Base-by-base conservation (phyloP, 768 basidiomycete species). In the Leucosporidium yakuticum region DNA sequence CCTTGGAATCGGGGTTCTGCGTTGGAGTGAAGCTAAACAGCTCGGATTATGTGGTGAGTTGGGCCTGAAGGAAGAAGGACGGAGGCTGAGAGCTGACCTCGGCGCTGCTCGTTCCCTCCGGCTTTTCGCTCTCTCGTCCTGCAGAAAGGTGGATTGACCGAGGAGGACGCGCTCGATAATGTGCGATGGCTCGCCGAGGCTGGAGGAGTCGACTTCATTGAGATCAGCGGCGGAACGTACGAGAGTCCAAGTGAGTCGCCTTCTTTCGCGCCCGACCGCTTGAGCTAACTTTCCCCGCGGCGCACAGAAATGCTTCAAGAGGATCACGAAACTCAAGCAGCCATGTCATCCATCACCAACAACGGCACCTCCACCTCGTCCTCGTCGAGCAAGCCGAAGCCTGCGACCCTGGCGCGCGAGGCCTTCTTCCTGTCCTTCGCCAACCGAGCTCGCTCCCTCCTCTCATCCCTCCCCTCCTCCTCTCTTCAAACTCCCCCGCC, bases 141-240 rank as follows among this genome's bases (percentile, higher is more conserved):
- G 34, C 60, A 75, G 74, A 59, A 64, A 60, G 74, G 74, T 7
- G 74, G 74, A 0, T n/a, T 75, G 39, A 75, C 74, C 0, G 74
- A 76, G 44, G 75, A 76, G 36, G 79, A 83, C 31, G 87, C 87
- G 1, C 77, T 91, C 4, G 77, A 81, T 27, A 86, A 92, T 74
- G 80, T 91, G 19, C 77, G 79, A 23, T 76, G 81, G 49, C 84
- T 92, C 34, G 84, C 87, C 0, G 76, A 77, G 49, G 90, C 89
- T 86, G 82, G 82, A 1, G 78, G 80, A 23, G 74, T 94, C 7
- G 91, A 95, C 77, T 88, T 91, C 74, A 85, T 95, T 60, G 91
- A 95, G 78, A 84, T 95, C 67, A 90, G 87, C 64, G 91, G 91
- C 2, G 91, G 91, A 0, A 86, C 87, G 76, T 95, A 94, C 72